Conservation (phyloP, 805 yeast species). For the Nakazawaea pomicola region DNA sequence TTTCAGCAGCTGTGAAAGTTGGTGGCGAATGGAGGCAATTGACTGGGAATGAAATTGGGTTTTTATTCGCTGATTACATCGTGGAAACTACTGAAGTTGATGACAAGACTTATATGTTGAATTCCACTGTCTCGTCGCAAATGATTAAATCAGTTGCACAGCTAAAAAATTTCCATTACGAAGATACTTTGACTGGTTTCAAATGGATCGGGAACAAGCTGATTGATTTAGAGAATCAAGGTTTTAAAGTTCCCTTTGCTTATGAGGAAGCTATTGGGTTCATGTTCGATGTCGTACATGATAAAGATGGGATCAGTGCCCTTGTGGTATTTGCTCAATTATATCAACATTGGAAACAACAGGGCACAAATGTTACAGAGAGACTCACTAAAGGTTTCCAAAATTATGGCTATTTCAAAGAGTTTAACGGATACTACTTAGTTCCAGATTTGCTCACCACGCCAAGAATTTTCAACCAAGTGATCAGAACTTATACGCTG, state of each 20-base stretch:
- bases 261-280: constrained; percentile 96
- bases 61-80: constrained; percentile 68
- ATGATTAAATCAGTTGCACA: constrained; percentile 67
- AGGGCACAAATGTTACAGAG: constrained; percentile 36
- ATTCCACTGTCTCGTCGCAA: constrained; percentile 91
- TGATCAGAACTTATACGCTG: constrained; percentile 24
- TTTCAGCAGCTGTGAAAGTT: constrained; percentile 68
- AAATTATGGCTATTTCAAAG: constrained; percentile 76
- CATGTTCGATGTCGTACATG: constrained; percentile 81
- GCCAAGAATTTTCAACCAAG: constrained; percentile 46
- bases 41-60: constrained; percentile 90
- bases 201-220: constrained; percentile 96
- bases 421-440: constrained; percentile 81
- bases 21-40: constrained; percentile 64
- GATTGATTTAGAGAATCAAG: constrained; percentile 58
- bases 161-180: constrained; percentile 51
- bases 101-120: constrained; percentile 50
- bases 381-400: constrained; percentile 54
- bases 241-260: constrained; percentile 77
- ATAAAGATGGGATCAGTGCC: constrained; percentile 91
- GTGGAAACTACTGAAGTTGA: constrained; percentile 24
- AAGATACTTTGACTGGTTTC: constrained; percentile 91
- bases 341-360: constrained; percentile 42
- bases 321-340: constrained; percentile 71
- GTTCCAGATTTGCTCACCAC: constrained; percentile 52